Conservation (phyloP, 306 rosid genomes). For the Coriaria nepalensis region DNA sequence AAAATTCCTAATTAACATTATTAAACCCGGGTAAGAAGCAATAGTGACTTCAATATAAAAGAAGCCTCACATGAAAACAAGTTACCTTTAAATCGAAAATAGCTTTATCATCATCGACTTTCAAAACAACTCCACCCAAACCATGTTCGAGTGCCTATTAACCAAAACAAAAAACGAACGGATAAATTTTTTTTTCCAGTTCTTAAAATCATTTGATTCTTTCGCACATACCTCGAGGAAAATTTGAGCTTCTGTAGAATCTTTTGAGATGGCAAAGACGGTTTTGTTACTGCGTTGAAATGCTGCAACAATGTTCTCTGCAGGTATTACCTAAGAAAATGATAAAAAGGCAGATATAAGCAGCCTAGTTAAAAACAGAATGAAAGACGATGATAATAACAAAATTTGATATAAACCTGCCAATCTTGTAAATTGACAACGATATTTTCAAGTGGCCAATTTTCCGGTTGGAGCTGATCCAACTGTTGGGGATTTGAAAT, state of each 20-base stretch:
- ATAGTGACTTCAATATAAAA: conserved; percentile 6
- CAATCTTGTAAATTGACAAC: conserved; percentile 71
- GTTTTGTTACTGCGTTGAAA: conserved; percentile 67
- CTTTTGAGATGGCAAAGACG: conserved; percentile 50
- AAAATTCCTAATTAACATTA: conserved; percentile 67
- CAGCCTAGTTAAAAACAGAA: background rate
- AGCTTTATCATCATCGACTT: conserved; percentile 59
- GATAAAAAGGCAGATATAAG: background rate
- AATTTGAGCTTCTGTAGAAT: conserved; percentile 47
- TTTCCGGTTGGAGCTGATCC: conserved; percentile 42
- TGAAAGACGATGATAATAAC: background rate
- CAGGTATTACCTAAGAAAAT: conserved; percentile 65
- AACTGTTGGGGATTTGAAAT: conserved; percentile 49
- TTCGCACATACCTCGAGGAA: conserved; percentile 59
- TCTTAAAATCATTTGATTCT: conserved; percentile 1
- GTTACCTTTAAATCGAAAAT: conserved; percentile 74
- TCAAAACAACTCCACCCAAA: conserved; percentile 75
- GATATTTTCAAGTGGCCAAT: conserved; percentile 39
- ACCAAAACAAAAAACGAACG: conserved; percentile 9
- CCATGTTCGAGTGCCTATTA: conserved; percentile 78
- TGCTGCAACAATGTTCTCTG: conserved; percentile 81
- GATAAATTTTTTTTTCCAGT: background rate
- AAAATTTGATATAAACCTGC: conserved; percentile 41
- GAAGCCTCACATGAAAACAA: conserved; percentile 8
- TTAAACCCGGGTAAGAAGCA: conserved; percentile 27